A percentile compares a stretch with the other conserved stretches of the same genome.
Evolutionary conservation across 768 basidiomycete species (phyloP).

Genomic region (Xerocomus brunneocitrinus): DNA sequence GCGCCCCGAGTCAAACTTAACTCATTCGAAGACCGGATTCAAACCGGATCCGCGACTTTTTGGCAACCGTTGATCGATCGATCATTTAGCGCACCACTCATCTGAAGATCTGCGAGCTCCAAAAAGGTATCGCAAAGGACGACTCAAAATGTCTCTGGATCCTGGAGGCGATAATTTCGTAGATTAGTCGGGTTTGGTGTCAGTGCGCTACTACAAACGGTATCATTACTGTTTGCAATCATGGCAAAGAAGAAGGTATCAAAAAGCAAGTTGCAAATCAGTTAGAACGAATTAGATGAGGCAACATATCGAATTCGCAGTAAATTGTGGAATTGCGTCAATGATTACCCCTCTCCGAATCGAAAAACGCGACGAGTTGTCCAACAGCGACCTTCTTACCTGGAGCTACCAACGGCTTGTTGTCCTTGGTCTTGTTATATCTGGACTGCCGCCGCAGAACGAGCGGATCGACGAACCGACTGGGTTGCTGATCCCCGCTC

Average conservation of each 20-base stretch:
- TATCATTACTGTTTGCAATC: not conserved
- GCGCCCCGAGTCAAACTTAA: too few relatives aligned
- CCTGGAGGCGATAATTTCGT: not conserved
- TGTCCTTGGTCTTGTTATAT: conserved; percentile 38
- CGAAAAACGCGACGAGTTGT: conserved; percentile 82
- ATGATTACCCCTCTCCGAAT: conserved; percentile 31
- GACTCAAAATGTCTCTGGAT: too few relatives aligned
- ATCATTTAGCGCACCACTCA: too few relatives aligned
- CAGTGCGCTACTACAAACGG: conserved; percentile 1
- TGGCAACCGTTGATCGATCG: too few relatives aligned
- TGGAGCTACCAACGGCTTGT: conserved; percentile 32
- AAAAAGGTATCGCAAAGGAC: too few relatives aligned
- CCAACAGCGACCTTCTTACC: conserved; percentile 68
- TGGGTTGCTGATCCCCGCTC: conserved; percentile 8
- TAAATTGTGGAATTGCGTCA: not conserved
- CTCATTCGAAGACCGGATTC: too few relatives aligned
- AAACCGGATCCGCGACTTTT: too few relatives aligned
- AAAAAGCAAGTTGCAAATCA: too few relatives aligned
- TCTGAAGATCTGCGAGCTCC: too few relatives aligned
- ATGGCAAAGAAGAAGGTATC: not conserved
- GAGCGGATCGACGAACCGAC: conserved; percentile 75
- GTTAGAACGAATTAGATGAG: too few relatives aligned
- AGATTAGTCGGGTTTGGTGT: not conserved
- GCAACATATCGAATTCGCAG: not conserved
- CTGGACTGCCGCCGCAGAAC: conserved; percentile 61